Evolutionary conservation across 2,329 filamentous ascomycete species (phyloP), one percentile per base, ranked within the genome.

Genomic region (Xylaria multiplex): DNA sequence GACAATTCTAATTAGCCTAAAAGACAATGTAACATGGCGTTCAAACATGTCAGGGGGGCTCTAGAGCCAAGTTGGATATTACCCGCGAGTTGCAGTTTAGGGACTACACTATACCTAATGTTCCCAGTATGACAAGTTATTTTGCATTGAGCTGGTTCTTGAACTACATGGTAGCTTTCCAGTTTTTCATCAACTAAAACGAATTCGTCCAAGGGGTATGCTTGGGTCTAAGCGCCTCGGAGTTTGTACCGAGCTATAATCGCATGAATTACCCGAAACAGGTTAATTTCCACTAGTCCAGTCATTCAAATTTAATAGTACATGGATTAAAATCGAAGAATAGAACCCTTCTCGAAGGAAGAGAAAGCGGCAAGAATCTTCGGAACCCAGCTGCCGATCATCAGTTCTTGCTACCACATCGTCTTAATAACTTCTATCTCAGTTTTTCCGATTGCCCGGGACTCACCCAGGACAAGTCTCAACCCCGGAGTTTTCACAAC

Each of bases 1-100:
- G 35, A 6, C 40, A 55, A n/a, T 57, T 64, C 13, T 13, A 67
- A 58, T 67, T 61, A 67, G 65, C 57, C 65, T 67, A 58, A 67
- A 49, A 37, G 35, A 13, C 56, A 19, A 49, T 27, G 54, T 59
- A 56, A 64, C 64, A 59, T 59, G 30, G 54, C 30, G 55, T 14
- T 49, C 32, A 19, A 37, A 49, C 24, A 32, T 8, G 11, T 11
- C 46, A 16, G 7, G 45, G 40, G 24, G 40, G 8, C 19, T 35
- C 52, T 32, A 58, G 37, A 59, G 40, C 63, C 53, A 65, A n/a
- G 59, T 55, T 53, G 37, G 54, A 63, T 55, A 58, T 63, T 59
- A 63, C 30, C 64, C 64, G 59, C 22, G 8, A 40, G 35, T 40
- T 40, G 35, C 35, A 46, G 52, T 11, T 37, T 13, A 62, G 19